Base-by-base conservation (phyloP, 2,329 filamentous ascomycete genomes). In the Venturiaceae sp. region DNA sequence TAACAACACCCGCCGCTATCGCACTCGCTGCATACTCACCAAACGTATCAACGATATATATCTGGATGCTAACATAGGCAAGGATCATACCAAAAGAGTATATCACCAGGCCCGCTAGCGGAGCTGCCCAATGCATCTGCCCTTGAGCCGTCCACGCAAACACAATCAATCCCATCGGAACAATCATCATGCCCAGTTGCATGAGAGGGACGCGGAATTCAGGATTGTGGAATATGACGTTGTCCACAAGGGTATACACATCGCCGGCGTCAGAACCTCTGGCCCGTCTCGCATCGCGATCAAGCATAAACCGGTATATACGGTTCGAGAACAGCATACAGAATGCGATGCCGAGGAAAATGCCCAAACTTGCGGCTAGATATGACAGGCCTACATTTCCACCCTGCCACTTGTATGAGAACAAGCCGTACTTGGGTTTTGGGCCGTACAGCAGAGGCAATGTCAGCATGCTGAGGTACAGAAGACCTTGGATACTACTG, bases 141-240 rank as follows among this genome's bases (percentile, higher is more conserved):
- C 68, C 69, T 55, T 82, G 72, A 0, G 79, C 79, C 0, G 74
- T 74, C 81, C 81, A 84, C 37, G 80, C 82, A 62, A 84, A 85
- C 65, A 79, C 75, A 61, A 83, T 80, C 1, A 84, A 67, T 0
- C 80, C 79, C 0, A 74, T 62, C 0, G 82, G 80, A 0, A 80
- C 73, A 1, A 84, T 59, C 0, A 84, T 44, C 0, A 77, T 77
- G 0, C 78, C 80, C 0, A 78, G 70, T 11, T 82, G 65, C 68
- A 83, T 79, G 3, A 85, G 71, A 0, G 83, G 83, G 0, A 85
- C 72, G n/a, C 85, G 81, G 63, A 80, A 83, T 62, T 88, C 85
- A 0, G 85, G 84, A n/a, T 26, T 50, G 26, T 30, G 26, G 6
- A 9, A n/a, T 30, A 7, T 23, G 13, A 50, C 14, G 3, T 28